Evolutionary conservation across 495 filamentous ascomycete species (phyloP).

Genomic region (Daldinia bambusicola): DNA sequence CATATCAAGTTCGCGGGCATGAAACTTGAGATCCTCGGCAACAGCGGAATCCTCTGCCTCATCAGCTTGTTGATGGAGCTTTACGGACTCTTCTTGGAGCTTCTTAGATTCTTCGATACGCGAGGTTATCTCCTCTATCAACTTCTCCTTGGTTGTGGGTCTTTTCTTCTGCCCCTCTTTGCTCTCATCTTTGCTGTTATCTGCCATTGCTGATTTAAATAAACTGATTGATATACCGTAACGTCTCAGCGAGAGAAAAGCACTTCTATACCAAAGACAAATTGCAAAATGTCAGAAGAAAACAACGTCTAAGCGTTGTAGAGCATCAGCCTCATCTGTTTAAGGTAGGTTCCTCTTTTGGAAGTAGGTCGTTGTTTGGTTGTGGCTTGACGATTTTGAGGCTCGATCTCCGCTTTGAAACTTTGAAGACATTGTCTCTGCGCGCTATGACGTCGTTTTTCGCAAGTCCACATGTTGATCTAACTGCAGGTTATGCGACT

Average conservation of each 20-base stretch:
- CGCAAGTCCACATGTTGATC: constrained; percentile 19
- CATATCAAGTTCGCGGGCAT: constrained; percentile 46
- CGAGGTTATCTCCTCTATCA: constrained; percentile 43
- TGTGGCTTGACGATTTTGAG: constrained; percentile 39
- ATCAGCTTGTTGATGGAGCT: constrained; percentile 44
- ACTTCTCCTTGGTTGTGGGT: constrained; percentile 44
- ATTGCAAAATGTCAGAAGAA: neutral
- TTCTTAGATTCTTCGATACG: constrained; percentile 46
- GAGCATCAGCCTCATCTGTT: constrained; percentile 33
- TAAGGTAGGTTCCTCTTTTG: constrained; percentile 38
- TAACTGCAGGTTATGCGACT: neutral
- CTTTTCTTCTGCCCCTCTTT: constrained; percentile 26
- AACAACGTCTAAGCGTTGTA: neutral
- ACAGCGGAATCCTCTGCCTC: constrained; percentile 41
- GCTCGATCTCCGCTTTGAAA: constrained; percentile 14
- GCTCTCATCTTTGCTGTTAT: constrained; percentile 6
- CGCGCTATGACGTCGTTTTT: constrained; percentile 30
- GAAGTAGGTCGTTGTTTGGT: constrained; percentile 27
- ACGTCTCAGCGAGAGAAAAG: neutral
- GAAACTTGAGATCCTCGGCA: constrained; percentile 38
- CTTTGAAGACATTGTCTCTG: constrained; percentile 12
- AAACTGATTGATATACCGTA: constrained; percentile 3
- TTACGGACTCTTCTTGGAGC: constrained; percentile 42
- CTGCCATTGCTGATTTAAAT: constrained; percentile 14
- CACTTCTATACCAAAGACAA: neutral